Evolutionary conservation across 31 red algal genomes (phyloP).

Genomic region (Asparagopsis taxiformis): DNA sequence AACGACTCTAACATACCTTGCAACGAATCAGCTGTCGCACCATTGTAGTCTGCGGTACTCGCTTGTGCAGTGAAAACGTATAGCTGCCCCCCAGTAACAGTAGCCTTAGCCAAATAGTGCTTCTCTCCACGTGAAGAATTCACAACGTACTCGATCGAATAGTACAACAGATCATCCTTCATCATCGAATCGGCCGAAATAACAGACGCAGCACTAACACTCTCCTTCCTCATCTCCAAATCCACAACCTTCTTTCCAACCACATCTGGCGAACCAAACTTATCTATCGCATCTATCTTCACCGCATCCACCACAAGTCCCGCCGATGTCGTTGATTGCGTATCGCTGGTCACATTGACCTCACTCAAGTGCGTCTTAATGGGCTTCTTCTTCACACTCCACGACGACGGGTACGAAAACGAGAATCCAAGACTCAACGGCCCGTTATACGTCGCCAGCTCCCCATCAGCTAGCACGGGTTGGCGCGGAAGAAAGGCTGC

Average conservation of each 20-base stretch:
- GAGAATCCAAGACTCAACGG: slow-evolving; percentile 56
- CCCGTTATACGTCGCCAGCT: slow-evolving; percentile 56
- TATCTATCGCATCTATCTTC: slow-evolving; percentile 66
- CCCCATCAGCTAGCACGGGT: too few species aligned
- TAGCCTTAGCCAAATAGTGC: slow-evolving; percentile 76
- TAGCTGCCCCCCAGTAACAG: slow-evolving; percentile 64
- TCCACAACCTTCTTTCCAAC: slow-evolving; percentile 84
- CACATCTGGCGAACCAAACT: slow-evolving; percentile 79
- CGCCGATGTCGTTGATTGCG: slow-evolving; percentile 48
- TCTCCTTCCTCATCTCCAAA: slow-evolving; percentile 85
- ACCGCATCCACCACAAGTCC: slow-evolving; percentile 76
- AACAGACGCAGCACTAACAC: slow-evolving; percentile 42
- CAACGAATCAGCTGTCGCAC: slow-evolving; percentile 20
- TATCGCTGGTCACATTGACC: slow-evolving; percentile 64
- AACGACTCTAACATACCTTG: slow-evolving; percentile 58
- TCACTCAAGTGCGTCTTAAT: slow-evolving; percentile 91
- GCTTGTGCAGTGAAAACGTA: slow-evolving; percentile 82
- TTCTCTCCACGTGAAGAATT: slow-evolving; percentile 67
- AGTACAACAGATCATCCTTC: slow-evolving; percentile 45
- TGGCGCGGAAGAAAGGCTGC: too few species aligned
- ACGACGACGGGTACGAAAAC: slow-evolving; percentile 75
- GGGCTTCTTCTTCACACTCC: slow-evolving; percentile 80
- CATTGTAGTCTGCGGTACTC: slow-evolving; percentile 49
- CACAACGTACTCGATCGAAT: slow-evolving; percentile 67
- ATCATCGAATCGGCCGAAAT: slow-evolving; percentile 9